phyloP scores from a whole-genome alignment of 169 alveolate species.

The Plasmodium sp. region DNA sequence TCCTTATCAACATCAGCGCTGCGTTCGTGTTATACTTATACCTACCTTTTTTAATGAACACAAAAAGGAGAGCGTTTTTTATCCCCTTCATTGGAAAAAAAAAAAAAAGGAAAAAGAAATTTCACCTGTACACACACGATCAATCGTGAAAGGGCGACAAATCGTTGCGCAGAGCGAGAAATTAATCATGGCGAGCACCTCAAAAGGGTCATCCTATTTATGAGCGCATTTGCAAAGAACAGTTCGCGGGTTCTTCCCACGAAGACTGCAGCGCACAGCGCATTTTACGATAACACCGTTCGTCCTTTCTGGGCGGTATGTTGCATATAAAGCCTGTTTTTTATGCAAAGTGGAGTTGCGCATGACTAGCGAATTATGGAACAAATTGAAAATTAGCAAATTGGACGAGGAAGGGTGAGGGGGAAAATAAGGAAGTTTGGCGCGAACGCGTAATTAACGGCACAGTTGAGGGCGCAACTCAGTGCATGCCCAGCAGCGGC shows the following conservation, averaged over 20 bases:
- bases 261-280: neutral
- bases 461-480: neutral
- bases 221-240: neutral
- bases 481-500: neutral
- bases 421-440: neutral
- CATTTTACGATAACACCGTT: neutral
- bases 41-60: neutral
- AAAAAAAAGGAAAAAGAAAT: neutral
- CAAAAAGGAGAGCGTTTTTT: neutral
- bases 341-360: neutral
- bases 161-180: neutral
- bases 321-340: neutral
- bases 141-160: neutral
- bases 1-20: neutral
- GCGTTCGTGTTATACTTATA: neutral
- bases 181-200: neutral
- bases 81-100: neutral
- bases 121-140: neutral
- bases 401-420: neutral
- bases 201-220: neutral
- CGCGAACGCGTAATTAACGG: neutral
- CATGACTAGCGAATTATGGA: neutral
- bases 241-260: neutral
- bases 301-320: neutral
- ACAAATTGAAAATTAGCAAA: conserved; percentile 3